A percentile compares a stretch with the other conserved stretches of the same genome.
Evolutionary conservation across 225 moss, liverwort and hornwort genomes (phyloP).

Genomic region (Polytrichum formosum): DNA sequence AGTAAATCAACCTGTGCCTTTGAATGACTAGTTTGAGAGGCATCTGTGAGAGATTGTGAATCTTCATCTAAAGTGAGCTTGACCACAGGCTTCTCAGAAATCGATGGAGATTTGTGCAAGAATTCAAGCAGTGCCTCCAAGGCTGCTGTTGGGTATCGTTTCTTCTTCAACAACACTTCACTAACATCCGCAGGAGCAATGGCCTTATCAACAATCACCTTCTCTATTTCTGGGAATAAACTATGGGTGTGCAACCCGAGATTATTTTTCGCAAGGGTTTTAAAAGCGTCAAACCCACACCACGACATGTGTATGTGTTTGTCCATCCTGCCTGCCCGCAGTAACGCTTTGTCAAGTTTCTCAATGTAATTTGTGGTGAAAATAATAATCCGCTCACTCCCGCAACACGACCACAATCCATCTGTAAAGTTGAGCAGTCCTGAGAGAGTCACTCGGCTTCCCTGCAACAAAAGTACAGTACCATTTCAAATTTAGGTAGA

Average conservation of each 20-base stretch:
- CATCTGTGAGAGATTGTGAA: conserved; percentile 6
- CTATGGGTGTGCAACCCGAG: conserved; percentile 42
- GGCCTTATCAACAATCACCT: conserved; percentile 39
- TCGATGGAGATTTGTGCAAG: conserved; percentile 17
- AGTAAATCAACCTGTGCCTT: background rate
- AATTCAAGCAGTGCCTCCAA: conserved; percentile 28
- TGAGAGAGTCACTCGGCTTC: conserved; percentile 70
- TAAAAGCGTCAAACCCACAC: conserved; percentile 71
- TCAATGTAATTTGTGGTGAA: conserved; percentile 83
- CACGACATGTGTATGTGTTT: conserved; percentile 75
- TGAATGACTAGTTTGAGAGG: background rate
- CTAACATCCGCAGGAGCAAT: conserved; percentile 49
- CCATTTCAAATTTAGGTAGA: too few species aligned
- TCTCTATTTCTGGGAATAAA: conserved; percentile 43
- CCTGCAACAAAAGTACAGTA: conserved; percentile 19
- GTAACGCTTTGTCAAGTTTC: conserved; percentile 73
- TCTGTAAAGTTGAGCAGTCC: conserved; percentile 87
- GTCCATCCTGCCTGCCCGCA: conserved; percentile 86
- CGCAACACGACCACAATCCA: conserved; percentile 84
- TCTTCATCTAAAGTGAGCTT: conserved; percentile 40
- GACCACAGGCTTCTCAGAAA: conserved; percentile 24
- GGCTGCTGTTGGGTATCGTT: conserved; percentile 35
- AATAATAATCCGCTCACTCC: conserved; percentile 76
- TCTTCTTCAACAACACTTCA: conserved; percentile 45
- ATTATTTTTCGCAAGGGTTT: conserved; percentile 42